Base-by-base conservation (phyloP, 2,329 filamentous ascomycete species). In the Colletotrichum viniferum region DNA sequence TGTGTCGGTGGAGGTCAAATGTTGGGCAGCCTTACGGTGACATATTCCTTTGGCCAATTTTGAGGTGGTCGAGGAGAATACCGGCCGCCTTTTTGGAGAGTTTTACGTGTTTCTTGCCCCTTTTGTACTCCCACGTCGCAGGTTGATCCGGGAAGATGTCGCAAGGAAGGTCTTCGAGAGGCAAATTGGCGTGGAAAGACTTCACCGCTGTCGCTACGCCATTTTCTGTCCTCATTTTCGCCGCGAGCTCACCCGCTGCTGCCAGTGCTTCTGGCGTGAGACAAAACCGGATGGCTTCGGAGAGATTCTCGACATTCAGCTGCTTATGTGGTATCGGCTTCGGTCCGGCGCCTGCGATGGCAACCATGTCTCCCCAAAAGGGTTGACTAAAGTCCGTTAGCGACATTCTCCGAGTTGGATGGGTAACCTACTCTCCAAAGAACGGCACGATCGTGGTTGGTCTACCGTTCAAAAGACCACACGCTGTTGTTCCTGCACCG, bases 391-490 rank as follows among this genome's bases (percentile, higher is more conserved):
- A 4, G 16, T 3, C 8, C 60, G 52, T 66, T 30, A 63, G 38
- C 16, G 4, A n/a, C 5, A 4, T 26, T 6, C 16, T 24, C 3
- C 26, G 5, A 10, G 4, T 8, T 3, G 26, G 26, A 26, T 0
- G 21, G 5, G 14, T 0, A 1, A 77, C 77, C 32, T 65, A 78
- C 77, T 85, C 84, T 36, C 85, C 85, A 71, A 86, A 86, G 77
- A 86, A 91, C 0, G 90, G 90, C 2, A 91, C 86, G n/a, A 91
- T 85, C 1, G 87, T 80, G 0, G 90, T 91, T 0, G 90, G 89
- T 24, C 84, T 82, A 0, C 87, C 89, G 48, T 87, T 84, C 4
- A 83, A 79, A 10, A 92, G 84, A 2, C 90, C 89, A 34, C 86
- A 87, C 1, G 90, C 89, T 4, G 90, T 91, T 0, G 89, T 91